A percentile compares a stretch with the other conserved stretches of the same genome.
phyloP scores from a whole-genome alignment of 1,139 yeast genomes.

The Martiniozyma asiatica region DNA sequence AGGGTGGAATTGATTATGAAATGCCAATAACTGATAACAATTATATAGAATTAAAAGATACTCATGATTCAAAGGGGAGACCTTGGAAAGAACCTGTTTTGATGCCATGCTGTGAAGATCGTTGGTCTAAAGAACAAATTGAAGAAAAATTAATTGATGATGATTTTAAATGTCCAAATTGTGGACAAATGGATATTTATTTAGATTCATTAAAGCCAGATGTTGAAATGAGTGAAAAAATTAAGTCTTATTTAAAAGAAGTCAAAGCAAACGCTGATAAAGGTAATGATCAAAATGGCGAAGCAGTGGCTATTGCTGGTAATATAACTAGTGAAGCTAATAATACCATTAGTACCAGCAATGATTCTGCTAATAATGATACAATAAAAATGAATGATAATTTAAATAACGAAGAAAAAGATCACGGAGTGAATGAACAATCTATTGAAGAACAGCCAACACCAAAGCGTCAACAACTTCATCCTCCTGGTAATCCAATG shows the following conservation, averaged over 20 bases:
- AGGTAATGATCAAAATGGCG: constrained; percentile 6
- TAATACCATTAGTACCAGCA: too few relatives aligned
- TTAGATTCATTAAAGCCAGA: constrained; percentile 62
- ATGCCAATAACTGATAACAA: too few relatives aligned
- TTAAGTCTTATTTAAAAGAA: constrained; percentile 37
- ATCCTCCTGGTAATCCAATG: constrained; percentile 8
- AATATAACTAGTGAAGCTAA: too few relatives aligned
- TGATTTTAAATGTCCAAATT: constrained; percentile 86
- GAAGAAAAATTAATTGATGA: constrained; percentile 68
- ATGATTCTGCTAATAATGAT: too few relatives aligned
- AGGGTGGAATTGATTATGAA: constrained; percentile 25
- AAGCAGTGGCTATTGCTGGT: too few relatives aligned
- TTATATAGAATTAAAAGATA: constrained; percentile 46
- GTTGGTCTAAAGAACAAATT: constrained; percentile 47
- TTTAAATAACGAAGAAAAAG: too few relatives aligned
- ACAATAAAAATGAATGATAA: too few relatives aligned
- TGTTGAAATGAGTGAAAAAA: constrained; percentile 40
- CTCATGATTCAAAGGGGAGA: constrained; percentile 35
- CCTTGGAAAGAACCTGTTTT: constrained; percentile 64
- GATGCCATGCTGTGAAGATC: constrained; percentile 72
- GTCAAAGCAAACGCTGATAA: constrained; percentile 10
- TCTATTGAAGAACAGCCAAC: constrained; percentile 7
- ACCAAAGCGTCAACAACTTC: constrained; percentile 12
- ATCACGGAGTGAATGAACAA: too few relatives aligned
- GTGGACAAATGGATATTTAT: constrained; percentile 61